phyloP scores from a whole-genome alignment of 2,329 filamentous ascomycete species.

The Aspergillus sclerotialis region DNA sequence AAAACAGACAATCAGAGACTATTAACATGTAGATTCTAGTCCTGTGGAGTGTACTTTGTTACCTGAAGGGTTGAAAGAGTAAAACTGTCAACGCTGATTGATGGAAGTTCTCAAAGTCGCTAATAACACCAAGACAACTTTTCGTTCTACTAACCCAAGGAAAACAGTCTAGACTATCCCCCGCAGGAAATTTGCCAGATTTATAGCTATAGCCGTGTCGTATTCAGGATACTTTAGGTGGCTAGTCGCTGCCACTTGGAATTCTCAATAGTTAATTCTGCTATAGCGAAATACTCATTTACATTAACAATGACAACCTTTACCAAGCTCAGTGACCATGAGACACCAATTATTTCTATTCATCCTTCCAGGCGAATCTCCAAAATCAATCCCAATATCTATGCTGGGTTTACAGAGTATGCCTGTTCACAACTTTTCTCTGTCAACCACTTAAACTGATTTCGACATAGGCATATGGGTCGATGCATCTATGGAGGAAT shows the following conservation, averaged over 20 bases:
- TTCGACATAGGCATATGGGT: constrained; percentile 65
- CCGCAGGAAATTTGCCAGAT: constrained; percentile 28
- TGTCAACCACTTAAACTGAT: constrained; percentile 8
- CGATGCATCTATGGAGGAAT: constrained; percentile 83
- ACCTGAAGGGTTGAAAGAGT: background rate
- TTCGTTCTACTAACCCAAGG: background rate
- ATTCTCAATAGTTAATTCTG: constrained; percentile 2
- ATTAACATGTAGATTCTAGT: background rate
- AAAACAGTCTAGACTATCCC: constrained; percentile 7
- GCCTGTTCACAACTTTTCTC: constrained; percentile 16
- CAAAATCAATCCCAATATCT: constrained; percentile 72
- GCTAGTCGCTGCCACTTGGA: constrained; percentile 8
- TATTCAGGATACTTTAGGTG: constrained; percentile 11
- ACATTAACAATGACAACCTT: constrained; percentile 59
- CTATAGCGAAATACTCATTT: background rate
- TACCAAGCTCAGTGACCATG: constrained; percentile 56
- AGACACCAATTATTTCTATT: constrained; percentile 58
- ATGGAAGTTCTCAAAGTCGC: constrained; percentile 13
- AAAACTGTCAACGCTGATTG: constrained; percentile 14
- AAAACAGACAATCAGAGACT: background rate
- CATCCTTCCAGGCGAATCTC: constrained; percentile 60
- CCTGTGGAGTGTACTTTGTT: background rate
- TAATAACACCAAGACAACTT: background rate
- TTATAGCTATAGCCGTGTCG: constrained; percentile 7
- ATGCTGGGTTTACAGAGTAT: constrained; percentile 79